Evolutionary conservation across 306 rosid genomes (phyloP).

Genomic region (Mimosa pudica): DNA sequence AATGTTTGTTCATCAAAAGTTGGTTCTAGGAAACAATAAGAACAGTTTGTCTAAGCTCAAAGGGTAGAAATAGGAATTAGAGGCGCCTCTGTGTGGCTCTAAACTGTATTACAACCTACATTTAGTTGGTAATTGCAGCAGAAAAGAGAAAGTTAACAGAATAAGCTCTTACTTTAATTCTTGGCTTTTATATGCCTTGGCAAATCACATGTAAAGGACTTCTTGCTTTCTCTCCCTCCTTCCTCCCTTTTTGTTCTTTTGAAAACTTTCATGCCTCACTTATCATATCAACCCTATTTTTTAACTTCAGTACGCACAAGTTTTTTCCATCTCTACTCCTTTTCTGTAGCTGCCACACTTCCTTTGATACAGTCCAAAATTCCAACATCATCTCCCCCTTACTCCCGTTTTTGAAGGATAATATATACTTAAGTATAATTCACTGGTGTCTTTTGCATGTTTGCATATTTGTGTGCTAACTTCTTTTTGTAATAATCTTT

Average conservation of each 20-base stretch:
- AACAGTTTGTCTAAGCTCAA: not conserved
- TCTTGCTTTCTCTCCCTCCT: not conserved
- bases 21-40: not conserved
- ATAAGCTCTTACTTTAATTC: not conserved
- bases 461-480: not conserved
- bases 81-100: not conserved
- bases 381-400: not conserved
- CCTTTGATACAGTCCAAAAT: not conserved
- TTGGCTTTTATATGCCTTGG: not conserved
- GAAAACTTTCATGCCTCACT: not conserved
- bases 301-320: not conserved
- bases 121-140: not conserved
- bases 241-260: not conserved
- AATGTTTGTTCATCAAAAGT: constrained; percentile 2
- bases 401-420: not conserved
- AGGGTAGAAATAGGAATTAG: not conserved
- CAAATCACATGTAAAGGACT: not conserved
- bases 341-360: not conserved
- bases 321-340: not conserved
- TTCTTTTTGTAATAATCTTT: not conserved
- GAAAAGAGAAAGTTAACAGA: not conserved
- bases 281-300: not conserved
- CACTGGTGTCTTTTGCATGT: not conserved
- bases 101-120: not conserved
- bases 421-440: not conserved